These are phyloP conservation scores for Termitomyces sp. DNA, from an alignment of 768 basidiomycete genomes.

Conservation along the genomic window DNA sequence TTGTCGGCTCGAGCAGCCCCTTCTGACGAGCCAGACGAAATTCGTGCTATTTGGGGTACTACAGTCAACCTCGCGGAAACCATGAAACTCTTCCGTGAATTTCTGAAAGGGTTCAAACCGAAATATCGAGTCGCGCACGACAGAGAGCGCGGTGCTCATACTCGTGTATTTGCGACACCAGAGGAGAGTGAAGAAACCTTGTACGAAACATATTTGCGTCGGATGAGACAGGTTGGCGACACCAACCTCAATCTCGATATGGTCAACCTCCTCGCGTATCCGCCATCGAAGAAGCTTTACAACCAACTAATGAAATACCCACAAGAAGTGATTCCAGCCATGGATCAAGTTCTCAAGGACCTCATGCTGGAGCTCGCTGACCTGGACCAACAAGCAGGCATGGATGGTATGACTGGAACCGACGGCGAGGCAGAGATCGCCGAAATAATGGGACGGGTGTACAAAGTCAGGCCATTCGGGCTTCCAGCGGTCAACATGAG, in stretches of 20 bases:
- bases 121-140: slow-evolving; percentile 81
- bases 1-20: slow-evolving; percentile 59
- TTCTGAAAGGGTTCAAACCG: slow-evolving; percentile 87
- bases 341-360: slow-evolving; percentile 96
- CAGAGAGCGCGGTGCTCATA: slow-evolving; percentile 49
- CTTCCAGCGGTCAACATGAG: slow-evolving; percentile 87
- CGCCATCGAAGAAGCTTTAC: slow-evolving; percentile 77
- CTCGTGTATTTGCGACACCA: slow-evolving; percentile 47
- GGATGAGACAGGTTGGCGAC: slow-evolving; percentile 89
- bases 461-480: slow-evolving; percentile 92
- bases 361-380: slow-evolving; percentile 86
- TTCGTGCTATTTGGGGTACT: slow-evolving; percentile 96
- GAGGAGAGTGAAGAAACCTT: slow-evolving; percentile 62
- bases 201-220: slow-evolving; percentile 78
- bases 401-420: slow-evolving; percentile 70
- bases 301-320: slow-evolving; percentile 88
- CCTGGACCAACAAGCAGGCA: slow-evolving; percentile 63
- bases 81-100: slow-evolving; percentile 86
- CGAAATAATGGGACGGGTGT: slow-evolving; percentile 82
- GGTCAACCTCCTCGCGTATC: slow-evolving; percentile 80
- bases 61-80: slow-evolving; percentile 89
- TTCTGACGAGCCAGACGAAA: slow-evolving; percentile 75
- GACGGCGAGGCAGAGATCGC: slow-evolving; percentile 82
- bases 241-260: slow-evolving; percentile 91
- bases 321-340: slow-evolving; percentile 93